phyloP scores from a whole-genome alignment of 1,139 yeast species.

The Arxiozyma slooffiae region DNA sequence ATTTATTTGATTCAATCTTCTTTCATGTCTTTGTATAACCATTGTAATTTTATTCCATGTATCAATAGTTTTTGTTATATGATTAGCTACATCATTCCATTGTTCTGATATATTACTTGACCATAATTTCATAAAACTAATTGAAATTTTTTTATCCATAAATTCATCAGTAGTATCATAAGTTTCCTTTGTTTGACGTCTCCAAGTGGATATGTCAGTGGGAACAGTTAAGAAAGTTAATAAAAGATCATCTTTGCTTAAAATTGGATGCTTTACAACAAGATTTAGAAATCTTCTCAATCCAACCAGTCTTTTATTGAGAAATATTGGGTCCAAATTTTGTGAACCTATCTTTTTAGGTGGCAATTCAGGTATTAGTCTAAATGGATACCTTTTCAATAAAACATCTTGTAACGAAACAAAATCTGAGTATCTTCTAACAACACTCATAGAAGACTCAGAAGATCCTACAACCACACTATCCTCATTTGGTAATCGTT shows the following conservation, averaged over 20 bases:
- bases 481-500: slow-evolving; percentile 30
- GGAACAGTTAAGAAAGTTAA: slow-evolving; percentile 75
- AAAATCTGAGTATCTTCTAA: slow-evolving; percentile 88
- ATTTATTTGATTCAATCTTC: slow-evolving; percentile 63
- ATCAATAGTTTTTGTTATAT: slow-evolving; percentile 32
- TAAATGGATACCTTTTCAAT: slow-evolving; percentile 70
- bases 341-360: slow-evolving; percentile 66
- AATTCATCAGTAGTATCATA: slow-evolving; percentile 71
- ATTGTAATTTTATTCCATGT: slow-evolving; percentile 51
- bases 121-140: slow-evolving; percentile 37
- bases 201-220: slow-evolving; percentile 73
- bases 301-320: slow-evolving; percentile 78
- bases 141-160: slow-evolving; percentile 49
- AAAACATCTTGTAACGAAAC: slow-evolving; percentile 76
- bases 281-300: slow-evolving; percentile 71
- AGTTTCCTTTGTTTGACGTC: slow-evolving; percentile 53
- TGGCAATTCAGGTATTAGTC: slow-evolving; percentile 81
- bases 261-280: slow-evolving; percentile 71
- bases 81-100: slow-evolving; percentile 29
- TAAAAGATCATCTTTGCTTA: slow-evolving; percentile 64
- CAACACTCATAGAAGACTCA: slow-evolving; percentile 38
- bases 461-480: slow-evolving; percentile 29
- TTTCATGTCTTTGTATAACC: slow-evolving; percentile 67
- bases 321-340: slow-evolving; percentile 66
- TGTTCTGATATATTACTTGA: slow-evolving; percentile 32